Evolutionary conservation across 208 protist genomes (phyloP), one percentile per base, ranked within the genome.

Genomic region (Leishmania mexicana): DNA sequence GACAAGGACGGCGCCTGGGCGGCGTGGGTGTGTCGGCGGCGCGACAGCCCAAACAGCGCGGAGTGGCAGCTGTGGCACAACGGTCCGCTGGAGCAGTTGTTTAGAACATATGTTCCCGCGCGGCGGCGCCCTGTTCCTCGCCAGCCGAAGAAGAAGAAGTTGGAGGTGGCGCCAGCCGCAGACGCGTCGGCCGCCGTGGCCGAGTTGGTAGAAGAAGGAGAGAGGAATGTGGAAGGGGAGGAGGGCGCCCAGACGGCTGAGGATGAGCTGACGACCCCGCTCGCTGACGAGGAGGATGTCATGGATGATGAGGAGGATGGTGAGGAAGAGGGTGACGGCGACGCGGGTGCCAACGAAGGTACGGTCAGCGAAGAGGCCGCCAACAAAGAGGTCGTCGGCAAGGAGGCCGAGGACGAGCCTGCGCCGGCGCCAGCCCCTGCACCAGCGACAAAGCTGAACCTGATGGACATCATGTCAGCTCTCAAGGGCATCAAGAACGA

Each of bases 11-110:
- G 83, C 51, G 74, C 35, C 11, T 97, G 93, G 91, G 83, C 75
- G 0, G 83, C 85, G 65, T 97, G 93, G 93, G 84, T 97, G 64
- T 78, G 79, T 42, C 82, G 81, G 73, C 87, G 88, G n/a, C 83
- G 81, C 40, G 85, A 91, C 81, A 95, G 92, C 84, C 87, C 88
- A 17, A 97, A 95, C 80, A 90, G 85, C 49, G 93, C 92, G 42
- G 92, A 97, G 89, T 95, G 92, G 92, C 92, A 97, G 81, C 75
- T 97, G 84, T 95, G 89, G 89, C 85, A 97, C 81, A 95, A 97
- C 71, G 93, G 93, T 0, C 83, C 91, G 6, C 67, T 95, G 35
- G 60, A 83, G 65, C 81, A 80, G n/a, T 62, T 96, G 45, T 86
- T 96, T 71, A 75, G 94, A 42, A 62, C 73, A 45, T 95, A 92